Percentiles rank a stretch among this genome's conserved stretches.
These are phyloP conservation scores for Smittium culicis DNA, from an alignment of 371 early-diverging fungal genomes.

Conservation along the genomic window DNA sequence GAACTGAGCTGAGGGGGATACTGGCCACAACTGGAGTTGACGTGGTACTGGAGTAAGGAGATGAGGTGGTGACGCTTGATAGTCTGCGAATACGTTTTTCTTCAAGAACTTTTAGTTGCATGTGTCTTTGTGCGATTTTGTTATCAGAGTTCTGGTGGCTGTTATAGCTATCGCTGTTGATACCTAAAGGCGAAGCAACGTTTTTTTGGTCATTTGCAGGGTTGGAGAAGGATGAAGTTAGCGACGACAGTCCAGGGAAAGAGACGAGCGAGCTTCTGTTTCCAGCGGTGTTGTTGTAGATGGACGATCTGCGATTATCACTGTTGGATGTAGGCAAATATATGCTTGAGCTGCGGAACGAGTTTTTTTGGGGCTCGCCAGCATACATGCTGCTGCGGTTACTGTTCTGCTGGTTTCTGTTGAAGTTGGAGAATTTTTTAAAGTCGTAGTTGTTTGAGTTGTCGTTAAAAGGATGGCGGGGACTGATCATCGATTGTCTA, in stretches of 20 bases:
- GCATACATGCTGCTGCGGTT: background rate
- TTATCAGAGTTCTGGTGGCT: background rate
- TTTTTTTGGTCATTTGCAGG: background rate
- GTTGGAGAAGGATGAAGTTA: background rate
- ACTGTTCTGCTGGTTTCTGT: background rate
- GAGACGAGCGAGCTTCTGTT: slow-evolving; percentile 1
- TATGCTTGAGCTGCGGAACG: background rate
- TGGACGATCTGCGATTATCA: slow-evolving; percentile 8
- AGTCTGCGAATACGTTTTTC: slow-evolving; percentile 32
- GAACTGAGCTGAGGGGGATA: background rate
- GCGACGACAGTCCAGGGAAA: background rate
- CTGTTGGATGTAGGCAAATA: background rate
- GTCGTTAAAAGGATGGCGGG: slow-evolving; percentile 20
- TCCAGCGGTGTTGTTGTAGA: slow-evolving; percentile 11
- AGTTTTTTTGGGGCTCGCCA: slow-evolving; percentile 16
- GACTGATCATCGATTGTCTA: slow-evolving; percentile 24
- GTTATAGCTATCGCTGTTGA: no score
- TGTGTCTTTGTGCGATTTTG: slow-evolving; percentile 19
- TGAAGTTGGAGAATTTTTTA: slow-evolving; percentile 15
- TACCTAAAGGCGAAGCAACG: background rate
- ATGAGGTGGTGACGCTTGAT: slow-evolving; percentile 8
- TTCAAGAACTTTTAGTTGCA: slow-evolving; percentile 29
- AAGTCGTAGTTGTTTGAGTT: background rate
- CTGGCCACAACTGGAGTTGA: background rate
- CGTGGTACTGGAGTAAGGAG: slow-evolving; percentile 15